Evolutionary conservation across 768 basidiomycete species (phyloP), one percentile per base, ranked within the genome.

Genomic region (Tricholoma terreum): DNA sequence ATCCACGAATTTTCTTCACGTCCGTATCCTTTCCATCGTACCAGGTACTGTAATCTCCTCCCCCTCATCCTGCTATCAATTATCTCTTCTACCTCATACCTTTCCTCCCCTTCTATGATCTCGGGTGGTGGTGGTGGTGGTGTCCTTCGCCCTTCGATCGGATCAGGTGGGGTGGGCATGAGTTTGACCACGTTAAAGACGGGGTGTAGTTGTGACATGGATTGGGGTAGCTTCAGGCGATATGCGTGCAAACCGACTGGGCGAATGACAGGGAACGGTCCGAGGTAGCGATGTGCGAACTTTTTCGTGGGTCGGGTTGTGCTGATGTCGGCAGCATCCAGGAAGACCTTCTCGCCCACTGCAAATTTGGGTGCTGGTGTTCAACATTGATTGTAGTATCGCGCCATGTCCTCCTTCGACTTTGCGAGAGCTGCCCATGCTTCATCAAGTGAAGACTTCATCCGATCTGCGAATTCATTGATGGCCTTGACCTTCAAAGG

Each of bases 261-360:
- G 4, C 15, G 27, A 6, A 24, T 11, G 6, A 31, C 14, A 4
- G 12, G 27, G 49, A 15, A 50, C 1, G 24, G 49, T 4, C 49
- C 24, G 1, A 50, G 49, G 27, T 50, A 50, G 2, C 6, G 27
- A 15, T 50, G 49, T 10, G 27, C 24, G 14, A 30, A 30, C 49
- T 31, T 50, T 3, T 22, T 17, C 33, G 17, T 24, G 7, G 49
- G 49, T 12, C 49, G 12, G 61, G 58, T 42, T 57, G 61, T 38
- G 14, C 21, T 4, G 58, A 66, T 14, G 62, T 63, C 35, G 48
- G 24, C 0, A 27, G 52, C 43, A 46, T 65, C 40, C 2, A 58
- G 49, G 42, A 50, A 69, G 1, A 65, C 65, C 46, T 54, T 59
- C 22, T 67, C 57, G 6, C 67, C 67, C 0, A 36, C 14, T 11